phyloP scores from a whole-genome alignment of 306 rosid genomes.

The Fragaria vesca region DNA sequence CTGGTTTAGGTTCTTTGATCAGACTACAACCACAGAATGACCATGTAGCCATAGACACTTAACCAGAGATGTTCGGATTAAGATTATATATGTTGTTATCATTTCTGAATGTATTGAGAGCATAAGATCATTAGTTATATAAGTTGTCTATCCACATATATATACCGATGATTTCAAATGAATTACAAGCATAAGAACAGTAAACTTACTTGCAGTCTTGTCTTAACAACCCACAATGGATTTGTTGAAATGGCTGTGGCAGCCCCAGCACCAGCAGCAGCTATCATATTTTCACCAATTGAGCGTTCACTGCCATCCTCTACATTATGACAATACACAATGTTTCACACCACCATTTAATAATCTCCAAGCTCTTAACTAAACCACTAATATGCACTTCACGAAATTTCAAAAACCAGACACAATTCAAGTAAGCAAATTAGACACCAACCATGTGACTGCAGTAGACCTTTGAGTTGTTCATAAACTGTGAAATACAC shows the following conservation, averaged over 20 bases:
- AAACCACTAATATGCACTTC: neutral
- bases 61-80: neutral
- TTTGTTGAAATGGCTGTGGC: slow-evolving; percentile 82
- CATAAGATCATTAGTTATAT: slow-evolving; percentile 7
- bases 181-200: slow-evolving; percentile 16
- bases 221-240: slow-evolving; percentile 98
- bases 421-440: slow-evolving; percentile 12
- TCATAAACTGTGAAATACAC: slow-evolving; percentile 92
- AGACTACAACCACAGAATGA: neutral
- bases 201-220: slow-evolving; percentile 89
- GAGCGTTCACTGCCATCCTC: slow-evolving; percentile 58
- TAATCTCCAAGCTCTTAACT: slow-evolving; percentile 7
- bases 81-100: too few species aligned
- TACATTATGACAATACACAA: slow-evolving; percentile 18
- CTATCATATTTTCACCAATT: slow-evolving; percentile 62
- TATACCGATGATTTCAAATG: neutral
- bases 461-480: slow-evolving; percentile 70
- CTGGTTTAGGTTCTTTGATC: neutral
- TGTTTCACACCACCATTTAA: slow-evolving; percentile 12
- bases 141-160: neutral
- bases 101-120: slow-evolving; percentile 1
- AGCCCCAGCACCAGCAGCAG: slow-evolving; percentile 96
- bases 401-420: slow-evolving; percentile 10
- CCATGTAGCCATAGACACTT: neutral
- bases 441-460: slow-evolving; percentile 60